Conservation (phyloP, 2,329 filamentous ascomycete genomes). For the Aspergillus ochraceus region DNA sequence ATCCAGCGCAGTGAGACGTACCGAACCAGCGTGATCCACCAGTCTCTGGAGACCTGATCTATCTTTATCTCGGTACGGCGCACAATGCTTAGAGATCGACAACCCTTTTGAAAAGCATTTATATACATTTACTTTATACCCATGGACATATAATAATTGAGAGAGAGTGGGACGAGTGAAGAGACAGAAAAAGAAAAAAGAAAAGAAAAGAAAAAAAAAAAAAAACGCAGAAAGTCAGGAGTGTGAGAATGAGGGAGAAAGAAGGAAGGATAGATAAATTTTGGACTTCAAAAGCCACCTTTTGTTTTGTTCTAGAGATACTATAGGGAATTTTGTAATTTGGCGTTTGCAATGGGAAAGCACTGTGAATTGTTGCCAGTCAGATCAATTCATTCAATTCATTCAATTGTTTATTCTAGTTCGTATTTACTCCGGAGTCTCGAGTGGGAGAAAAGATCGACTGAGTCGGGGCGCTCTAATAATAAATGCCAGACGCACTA, state of each 20-base stretch:
- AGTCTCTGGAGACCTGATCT: constrained; percentile 41
- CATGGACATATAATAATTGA: not conserved
- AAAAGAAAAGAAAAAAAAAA: not conserved
- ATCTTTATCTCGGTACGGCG: not conserved
- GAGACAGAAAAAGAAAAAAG: not conserved
- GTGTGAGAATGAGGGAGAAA: too few relatives aligned
- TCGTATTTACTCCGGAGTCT: too few relatives aligned
- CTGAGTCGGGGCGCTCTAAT: not conserved
- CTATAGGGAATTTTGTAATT: not conserved
- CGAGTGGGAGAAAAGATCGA: too few relatives aligned
- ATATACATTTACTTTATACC: not conserved
- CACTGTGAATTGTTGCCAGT: too few relatives aligned
- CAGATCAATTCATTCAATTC: too few relatives aligned
- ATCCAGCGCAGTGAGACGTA: constrained; percentile 52
- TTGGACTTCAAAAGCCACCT: not conserved
- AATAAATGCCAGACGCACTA: not conserved
- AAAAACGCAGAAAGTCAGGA: not conserved
- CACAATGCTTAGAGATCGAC: not conserved
- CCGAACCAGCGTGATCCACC: constrained; percentile 51
- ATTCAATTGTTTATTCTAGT: too few relatives aligned
- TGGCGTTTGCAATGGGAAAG: too few relatives aligned
- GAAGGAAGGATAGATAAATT: not conserved
- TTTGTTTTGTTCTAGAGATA: not conserved
- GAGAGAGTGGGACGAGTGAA: not conserved
- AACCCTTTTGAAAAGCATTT: too few relatives aligned